These are phyloP conservation scores for Trichophyton benhamiae DNA, from an alignment of 2,329 filamentous ascomycete genomes.

Conservation along the genomic window DNA sequence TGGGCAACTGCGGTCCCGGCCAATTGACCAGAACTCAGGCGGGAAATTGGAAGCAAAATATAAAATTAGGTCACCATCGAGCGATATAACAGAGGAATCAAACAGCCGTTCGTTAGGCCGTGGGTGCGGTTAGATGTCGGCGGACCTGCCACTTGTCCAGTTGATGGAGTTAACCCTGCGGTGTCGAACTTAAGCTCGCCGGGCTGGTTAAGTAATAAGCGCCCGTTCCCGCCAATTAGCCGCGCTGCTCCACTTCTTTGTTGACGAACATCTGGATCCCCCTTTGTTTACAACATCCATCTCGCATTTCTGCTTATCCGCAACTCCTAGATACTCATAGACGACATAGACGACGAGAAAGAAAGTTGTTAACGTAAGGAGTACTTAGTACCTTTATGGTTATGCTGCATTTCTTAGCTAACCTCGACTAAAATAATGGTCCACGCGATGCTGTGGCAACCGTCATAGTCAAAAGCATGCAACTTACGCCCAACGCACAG, in stretches of 20 bases:
- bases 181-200: neutral
- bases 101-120: neutral
- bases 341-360: neutral
- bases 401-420: neutral
- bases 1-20: conserved; percentile 6
- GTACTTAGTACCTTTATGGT: neutral
- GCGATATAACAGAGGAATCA: neutral
- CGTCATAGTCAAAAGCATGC: neutral
- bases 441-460: neutral
- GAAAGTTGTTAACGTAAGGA: neutral
- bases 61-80: neutral
- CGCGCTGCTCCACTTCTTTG: neutral
- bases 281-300: neutral
- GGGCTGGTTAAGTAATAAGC: neutral
- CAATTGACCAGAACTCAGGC: conserved; percentile 13
- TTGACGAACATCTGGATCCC: neutral
- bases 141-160: conserved; percentile 1
- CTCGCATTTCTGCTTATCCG: neutral
- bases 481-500: neutral
- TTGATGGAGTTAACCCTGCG: neutral
- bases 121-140: neutral
- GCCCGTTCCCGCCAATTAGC: neutral
- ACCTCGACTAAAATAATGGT: neutral
- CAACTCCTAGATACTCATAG: neutral
- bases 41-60: neutral